These are phyloP conservation scores for Rhodamnia argentea DNA, from an alignment of 345 rosid species.

Conservation along the genomic window DNA sequence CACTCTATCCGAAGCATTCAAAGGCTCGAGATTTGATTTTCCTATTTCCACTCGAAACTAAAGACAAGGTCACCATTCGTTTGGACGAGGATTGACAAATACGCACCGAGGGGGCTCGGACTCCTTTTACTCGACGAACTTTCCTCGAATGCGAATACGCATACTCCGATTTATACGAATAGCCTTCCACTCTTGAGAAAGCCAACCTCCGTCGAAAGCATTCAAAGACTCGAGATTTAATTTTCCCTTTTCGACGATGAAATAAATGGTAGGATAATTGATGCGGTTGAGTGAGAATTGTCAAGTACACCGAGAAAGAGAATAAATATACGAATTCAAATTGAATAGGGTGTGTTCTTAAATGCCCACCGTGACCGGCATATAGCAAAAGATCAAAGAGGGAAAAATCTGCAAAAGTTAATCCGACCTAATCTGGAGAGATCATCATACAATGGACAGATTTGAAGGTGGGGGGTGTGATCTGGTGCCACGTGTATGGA, in stretches of 20 bases:
- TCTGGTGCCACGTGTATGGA: background rate
- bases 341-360: background rate
- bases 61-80: background rate
- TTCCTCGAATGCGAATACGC: background rate
- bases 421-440: background rate
- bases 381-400: background rate
- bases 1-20: background rate
- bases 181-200: background rate
- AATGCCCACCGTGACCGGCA: background rate
- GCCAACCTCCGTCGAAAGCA: background rate
- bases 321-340: background rate
- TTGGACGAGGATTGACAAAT: background rate
- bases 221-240: background rate
- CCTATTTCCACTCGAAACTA: background rate
- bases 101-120: background rate
- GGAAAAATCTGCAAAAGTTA: background rate
- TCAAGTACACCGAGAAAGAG: background rate
- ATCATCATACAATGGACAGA: background rate
- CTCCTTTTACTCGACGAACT: background rate
- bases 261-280: background rate
- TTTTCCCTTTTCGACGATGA: background rate
- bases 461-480: background rate
- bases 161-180: background rate
- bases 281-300: rapidly evolving
- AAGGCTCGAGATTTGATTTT: background rate